Evolutionary conservation across 1,284 basidiomycete species (phyloP).

Genomic region (Cerioporus squamosus): DNA sequence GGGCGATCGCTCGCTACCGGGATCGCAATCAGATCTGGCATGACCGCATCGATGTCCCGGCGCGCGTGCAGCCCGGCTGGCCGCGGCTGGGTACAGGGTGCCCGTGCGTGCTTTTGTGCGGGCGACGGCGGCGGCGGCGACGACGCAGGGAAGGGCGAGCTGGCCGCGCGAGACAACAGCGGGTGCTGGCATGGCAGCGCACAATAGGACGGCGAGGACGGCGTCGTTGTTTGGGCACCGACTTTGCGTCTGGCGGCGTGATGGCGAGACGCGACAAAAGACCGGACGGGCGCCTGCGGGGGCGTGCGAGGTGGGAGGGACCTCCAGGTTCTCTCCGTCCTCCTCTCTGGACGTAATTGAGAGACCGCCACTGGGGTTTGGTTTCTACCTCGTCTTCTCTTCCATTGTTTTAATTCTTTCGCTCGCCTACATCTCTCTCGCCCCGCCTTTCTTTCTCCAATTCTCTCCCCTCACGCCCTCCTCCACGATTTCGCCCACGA

Average conservation of each 20-base stretch:
- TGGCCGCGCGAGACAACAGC: not conserved
- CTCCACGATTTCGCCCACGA: constrained; percentile 27
- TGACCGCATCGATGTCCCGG: constrained; percentile 23
- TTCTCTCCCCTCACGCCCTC: constrained; percentile 27
- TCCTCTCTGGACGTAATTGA: constrained; percentile 28
- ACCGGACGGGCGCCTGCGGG: constrained; percentile 14
- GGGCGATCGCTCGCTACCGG: constrained; percentile 7
- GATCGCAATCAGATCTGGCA: constrained; percentile 28
- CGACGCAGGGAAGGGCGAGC: not conserved
- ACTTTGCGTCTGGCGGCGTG: constrained; percentile 1
- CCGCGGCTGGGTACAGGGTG: constrained; percentile 21
- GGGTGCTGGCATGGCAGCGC: constrained; percentile 10
- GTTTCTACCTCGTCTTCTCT: constrained; percentile 22
- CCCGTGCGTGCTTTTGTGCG: constrained; percentile 6
- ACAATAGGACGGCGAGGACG: constrained; percentile 11
- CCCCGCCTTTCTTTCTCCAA: constrained; percentile 33
- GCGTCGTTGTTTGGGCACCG: constrained; percentile 19
- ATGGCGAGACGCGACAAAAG: constrained; percentile 12
- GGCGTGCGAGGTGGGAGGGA: not conserved
- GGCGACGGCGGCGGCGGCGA: not conserved
- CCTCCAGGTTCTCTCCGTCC: constrained; percentile 19
- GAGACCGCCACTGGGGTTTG: constrained; percentile 27
- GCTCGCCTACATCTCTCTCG: constrained; percentile 23
- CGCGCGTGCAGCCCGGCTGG: constrained; percentile 10
- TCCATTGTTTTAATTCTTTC: constrained; percentile 34